These are phyloP conservation scores for Santalum album DNA, from an alignment of 164 flowering plant genomes.

Conservation along the genomic window DNA sequence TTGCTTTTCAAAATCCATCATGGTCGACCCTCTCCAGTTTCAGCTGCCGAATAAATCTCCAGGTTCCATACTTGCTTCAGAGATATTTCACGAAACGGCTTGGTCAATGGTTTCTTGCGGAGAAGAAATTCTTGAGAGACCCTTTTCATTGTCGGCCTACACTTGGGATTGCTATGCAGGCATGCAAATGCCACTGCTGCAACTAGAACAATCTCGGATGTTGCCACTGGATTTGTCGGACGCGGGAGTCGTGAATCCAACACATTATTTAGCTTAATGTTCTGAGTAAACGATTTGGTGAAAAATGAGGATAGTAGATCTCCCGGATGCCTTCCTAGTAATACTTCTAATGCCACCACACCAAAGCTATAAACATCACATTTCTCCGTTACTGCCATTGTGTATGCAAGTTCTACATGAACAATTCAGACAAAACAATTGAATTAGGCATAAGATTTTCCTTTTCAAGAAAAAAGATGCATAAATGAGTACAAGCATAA, in stretches of 20 bases:
- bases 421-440: background rate
- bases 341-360: slow-evolving; percentile 5
- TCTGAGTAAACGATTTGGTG: background rate
- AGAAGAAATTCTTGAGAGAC: slow-evolving; percentile 10
- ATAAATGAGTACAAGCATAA: no score
- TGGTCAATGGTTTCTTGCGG: background rate
- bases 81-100: background rate
- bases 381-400: slow-evolving; percentile 9
- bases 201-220: slow-evolving; percentile 4
- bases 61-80: background rate
- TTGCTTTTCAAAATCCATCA: no score
- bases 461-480: no score
- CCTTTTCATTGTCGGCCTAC: slow-evolving; percentile 14
- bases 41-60: no score
- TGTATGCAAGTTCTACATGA: slow-evolving; percentile 13
- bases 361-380: slow-evolving; percentile 14
- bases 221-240: background rate
- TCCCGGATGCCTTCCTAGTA: slow-evolving; percentile 20
- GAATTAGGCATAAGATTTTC: no score
- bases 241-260: slow-evolving; percentile 11
- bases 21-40: no score
- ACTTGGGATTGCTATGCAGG: slow-evolving; percentile 4
- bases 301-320: slow-evolving; percentile 7
- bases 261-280: slow-evolving; percentile 5
- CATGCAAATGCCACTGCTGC: slow-evolving; percentile 13